Evolutionary conservation across 768 basidiomycete species (phyloP).

Genomic region (Termitomyces sp.): DNA sequence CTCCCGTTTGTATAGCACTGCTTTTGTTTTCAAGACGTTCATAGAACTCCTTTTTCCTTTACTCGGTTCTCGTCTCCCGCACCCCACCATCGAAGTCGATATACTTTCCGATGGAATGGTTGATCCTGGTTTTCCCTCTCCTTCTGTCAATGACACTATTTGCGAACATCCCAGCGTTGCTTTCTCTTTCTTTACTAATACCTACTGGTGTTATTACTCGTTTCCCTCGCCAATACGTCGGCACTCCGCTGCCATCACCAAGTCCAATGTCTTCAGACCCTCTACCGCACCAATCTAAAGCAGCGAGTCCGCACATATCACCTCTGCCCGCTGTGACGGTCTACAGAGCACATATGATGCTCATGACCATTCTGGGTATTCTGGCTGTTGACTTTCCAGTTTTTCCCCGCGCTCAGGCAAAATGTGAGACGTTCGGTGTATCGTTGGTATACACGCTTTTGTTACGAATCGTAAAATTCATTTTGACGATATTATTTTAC

Average conservation of each 20-base stretch:
- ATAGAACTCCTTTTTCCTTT: constrained; percentile 71
- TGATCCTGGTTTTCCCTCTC: constrained; percentile 71
- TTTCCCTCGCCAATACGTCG: constrained; percentile 35
- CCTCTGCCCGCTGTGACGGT: constrained; percentile 76
- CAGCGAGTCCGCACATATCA: constrained; percentile 22
- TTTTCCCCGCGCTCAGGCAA: constrained; percentile 85
- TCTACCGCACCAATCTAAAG: neutral
- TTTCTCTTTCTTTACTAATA: constrained; percentile 47
- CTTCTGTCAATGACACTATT: constrained; percentile 78
- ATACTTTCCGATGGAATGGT: constrained; percentile 51
- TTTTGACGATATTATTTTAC: constrained; percentile 7
- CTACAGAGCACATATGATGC: constrained; percentile 93
- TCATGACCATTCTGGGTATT: constrained; percentile 87
- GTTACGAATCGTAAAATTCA: constrained; percentile 1
- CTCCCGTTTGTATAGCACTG: neutral
- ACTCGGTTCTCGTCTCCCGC: constrained; percentile 56
- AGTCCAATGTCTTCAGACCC: constrained; percentile 5
- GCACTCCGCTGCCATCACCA: constrained; percentile 51
- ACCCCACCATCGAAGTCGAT: constrained; percentile 32
- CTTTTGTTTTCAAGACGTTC: neutral
- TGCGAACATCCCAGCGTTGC: constrained; percentile 49
- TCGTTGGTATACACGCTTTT: constrained; percentile 64
- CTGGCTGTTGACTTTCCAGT: constrained; percentile 94
- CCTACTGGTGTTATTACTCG: constrained; percentile 45
- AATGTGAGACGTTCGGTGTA: constrained; percentile 92